These are phyloP conservation scores for Lomentospora prolificans DNA, from an alignment of 2,329 filamentous ascomycete genomes.

Conservation along the genomic window DNA sequence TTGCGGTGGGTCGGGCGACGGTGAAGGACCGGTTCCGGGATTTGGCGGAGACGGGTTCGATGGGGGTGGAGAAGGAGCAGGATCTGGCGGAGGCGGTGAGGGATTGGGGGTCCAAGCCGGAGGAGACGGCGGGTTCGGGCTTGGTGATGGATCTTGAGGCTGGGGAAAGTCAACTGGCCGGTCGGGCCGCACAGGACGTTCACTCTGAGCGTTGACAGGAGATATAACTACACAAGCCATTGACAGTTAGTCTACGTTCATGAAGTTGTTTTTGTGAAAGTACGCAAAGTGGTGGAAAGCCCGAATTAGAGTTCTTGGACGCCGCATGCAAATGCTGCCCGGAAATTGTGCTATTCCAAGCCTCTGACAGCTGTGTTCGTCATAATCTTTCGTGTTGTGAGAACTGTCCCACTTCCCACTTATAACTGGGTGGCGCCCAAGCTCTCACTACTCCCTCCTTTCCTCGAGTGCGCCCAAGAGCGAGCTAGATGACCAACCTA, in stretches of 20 bases:
- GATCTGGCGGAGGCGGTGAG: neutral
- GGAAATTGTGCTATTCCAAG: neutral
- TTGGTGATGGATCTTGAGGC: neutral
- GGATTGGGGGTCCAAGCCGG: neutral
- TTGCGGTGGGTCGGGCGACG: neutral
- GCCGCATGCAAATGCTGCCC: neutral
- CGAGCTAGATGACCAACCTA: neutral
- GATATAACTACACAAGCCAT: neutral
- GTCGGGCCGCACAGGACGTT: neutral
- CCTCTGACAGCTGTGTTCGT: neutral
- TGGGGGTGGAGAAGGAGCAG: neutral
- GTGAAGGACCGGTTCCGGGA: neutral
- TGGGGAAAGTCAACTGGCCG: neutral
- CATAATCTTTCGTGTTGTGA: too few relatives aligned
- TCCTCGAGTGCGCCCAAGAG: neutral
- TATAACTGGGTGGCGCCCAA: neutral
- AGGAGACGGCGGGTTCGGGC: neutral
- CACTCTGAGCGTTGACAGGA: neutral
- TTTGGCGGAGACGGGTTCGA: neutral
- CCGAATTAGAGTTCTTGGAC: neutral
- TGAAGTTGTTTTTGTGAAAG: too few relatives aligned
- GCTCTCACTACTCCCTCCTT: neutral
- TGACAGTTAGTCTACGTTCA: too few relatives aligned
- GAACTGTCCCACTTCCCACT: too few relatives aligned
- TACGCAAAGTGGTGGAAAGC: neutral